phyloP scores from a whole-genome alignment of 257 asterid genomes.

The Ocimum tenuiflorum region DNA sequence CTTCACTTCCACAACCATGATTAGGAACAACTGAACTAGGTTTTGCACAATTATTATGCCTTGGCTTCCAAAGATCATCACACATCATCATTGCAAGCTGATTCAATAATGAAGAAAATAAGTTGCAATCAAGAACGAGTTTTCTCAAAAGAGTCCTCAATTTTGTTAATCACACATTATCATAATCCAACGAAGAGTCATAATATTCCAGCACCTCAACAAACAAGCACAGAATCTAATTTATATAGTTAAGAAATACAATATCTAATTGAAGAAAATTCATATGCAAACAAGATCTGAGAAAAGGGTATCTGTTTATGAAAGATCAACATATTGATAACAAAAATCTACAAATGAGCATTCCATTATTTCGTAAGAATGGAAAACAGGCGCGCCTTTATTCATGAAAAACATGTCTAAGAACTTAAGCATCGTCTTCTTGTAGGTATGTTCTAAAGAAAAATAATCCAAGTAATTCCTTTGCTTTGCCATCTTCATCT shows the following conservation, averaged over 20 bases:
- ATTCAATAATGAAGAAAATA: conserved; percentile 39
- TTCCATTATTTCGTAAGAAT: conserved; percentile 7
- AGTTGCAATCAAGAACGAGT: conserved; percentile 27
- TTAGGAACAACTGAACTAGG: conserved; percentile 18
- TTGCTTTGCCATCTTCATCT: conserved; percentile 77
- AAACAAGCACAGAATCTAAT: conserved; percentile 9
- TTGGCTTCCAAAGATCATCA: conserved; percentile 56
- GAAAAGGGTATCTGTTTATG: neutral
- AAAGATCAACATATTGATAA: neutral
- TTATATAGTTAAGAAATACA: neutral
- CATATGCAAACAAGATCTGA: neutral
- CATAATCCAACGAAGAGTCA: neutral
- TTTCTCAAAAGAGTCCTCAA: conserved; percentile 16
- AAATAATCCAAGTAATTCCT: conserved; percentile 33
- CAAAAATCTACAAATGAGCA: conserved; percentile 12
- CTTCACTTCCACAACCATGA: conserved; percentile 28
- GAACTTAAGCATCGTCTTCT: conserved; percentile 29
- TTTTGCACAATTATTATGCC: conserved; percentile 26
- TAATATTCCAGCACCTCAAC: neutral
- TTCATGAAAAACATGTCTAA: conserved; percentile 24
- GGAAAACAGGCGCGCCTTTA: conserved; percentile 1
- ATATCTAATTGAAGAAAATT: conserved; percentile 1
- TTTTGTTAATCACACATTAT: neutral
- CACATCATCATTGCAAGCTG: conserved; percentile 88
- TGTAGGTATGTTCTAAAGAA: conserved; percentile 25